Evolutionary conservation across 129 eudicot species (phyloP).

Genomic region (Flaveria trinervia): DNA sequence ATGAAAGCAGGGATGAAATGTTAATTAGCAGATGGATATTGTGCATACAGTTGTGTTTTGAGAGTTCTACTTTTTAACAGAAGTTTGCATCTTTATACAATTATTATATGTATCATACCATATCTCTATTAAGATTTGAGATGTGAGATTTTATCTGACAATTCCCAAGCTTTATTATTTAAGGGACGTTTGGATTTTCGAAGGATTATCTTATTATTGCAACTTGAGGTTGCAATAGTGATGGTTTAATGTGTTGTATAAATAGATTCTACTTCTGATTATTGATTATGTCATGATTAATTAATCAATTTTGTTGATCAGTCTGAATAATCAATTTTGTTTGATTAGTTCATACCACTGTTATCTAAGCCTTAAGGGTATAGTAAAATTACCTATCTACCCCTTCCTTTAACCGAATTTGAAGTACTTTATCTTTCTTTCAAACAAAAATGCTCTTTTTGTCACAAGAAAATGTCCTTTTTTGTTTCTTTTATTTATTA

Average conservation of each 20-base stretch:
- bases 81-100: constrained; percentile 8
- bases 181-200: background rate
- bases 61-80: background rate
- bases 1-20: background rate
- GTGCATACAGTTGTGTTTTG: constrained; percentile 11
- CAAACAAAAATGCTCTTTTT: background rate
- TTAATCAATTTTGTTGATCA: no score
- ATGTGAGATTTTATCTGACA: background rate
- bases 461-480: no score
- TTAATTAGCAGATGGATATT: background rate
- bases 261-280: no score
- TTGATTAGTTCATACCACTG: background rate
- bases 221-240: background rate
- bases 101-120: background rate
- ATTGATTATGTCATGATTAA: no score
- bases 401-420: background rate
- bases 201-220: constrained; percentile 2
- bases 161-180: background rate
- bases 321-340: background rate
- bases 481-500: background rate
- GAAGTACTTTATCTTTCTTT: background rate
- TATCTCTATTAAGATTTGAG: background rate
- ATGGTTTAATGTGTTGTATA: no score
- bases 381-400: background rate
- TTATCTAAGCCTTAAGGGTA: constrained; percentile 2